Evolutionary conservation across 345 rosid species (phyloP).

Genomic region (Trapa incisa): DNA sequence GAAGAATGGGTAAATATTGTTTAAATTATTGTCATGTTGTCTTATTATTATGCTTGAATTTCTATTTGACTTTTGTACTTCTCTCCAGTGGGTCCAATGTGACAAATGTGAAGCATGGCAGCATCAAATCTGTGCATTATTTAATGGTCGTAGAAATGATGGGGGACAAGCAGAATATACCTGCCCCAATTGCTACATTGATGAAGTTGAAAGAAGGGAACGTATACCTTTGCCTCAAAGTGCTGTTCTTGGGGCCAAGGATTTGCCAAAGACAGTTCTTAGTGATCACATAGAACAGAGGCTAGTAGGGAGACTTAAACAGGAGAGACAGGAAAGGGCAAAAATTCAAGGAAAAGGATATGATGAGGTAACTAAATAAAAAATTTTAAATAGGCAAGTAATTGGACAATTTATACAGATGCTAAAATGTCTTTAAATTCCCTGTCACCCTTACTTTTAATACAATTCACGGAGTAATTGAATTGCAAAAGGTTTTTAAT

Average conservation of each 20-base stretch:
- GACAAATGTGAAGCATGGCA: conserved; percentile 99
- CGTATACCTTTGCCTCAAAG: conserved; percentile 90
- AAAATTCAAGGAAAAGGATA: conserved; percentile 52
- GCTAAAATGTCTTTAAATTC: background rate
- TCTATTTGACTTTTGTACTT: conserved; percentile 14
- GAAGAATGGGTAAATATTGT: conserved; percentile 81
- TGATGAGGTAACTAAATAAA: conserved; percentile 59
- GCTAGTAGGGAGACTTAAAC: conserved; percentile 52
- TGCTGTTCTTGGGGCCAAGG: conserved; percentile 97
- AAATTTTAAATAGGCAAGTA: too few species aligned
- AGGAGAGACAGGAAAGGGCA: conserved; percentile 83
- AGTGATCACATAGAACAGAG: conserved; percentile 97
- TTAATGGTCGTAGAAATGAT: conserved; percentile 96
- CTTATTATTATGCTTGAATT: conserved; percentile 8
- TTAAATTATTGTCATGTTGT: conserved; percentile 10
- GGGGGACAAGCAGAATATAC: conserved; percentile 99
- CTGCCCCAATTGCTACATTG: conserved; percentile 91
- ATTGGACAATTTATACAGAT: background rate
- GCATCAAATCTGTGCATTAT: conserved; percentile 96
- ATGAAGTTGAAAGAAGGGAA: conserved; percentile 80
- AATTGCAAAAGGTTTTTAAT: background rate
- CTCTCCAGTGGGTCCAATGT: conserved; percentile 95
- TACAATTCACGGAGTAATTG: background rate
- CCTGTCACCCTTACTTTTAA: background rate
- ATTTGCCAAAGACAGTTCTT: conserved; percentile 82